phyloP scores from a whole-genome alignment of 768 basidiomycete species.

The Mycena haematopus region DNA sequence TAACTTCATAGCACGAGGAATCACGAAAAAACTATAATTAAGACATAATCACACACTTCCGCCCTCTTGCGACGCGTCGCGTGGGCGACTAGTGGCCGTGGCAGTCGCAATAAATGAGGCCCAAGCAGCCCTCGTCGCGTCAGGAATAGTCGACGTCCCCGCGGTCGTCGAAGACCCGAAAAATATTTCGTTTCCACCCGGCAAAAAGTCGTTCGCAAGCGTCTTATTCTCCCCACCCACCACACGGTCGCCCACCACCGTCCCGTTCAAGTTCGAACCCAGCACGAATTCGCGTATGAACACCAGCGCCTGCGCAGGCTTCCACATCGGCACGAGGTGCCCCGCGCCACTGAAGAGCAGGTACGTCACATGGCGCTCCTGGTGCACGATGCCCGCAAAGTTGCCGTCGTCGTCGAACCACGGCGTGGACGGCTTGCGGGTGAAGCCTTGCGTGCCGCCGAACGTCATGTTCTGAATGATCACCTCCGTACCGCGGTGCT shows the following conservation, averaged over 20 bases:
- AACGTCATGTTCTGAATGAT: conserved; percentile 57
- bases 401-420: conserved; percentile 53
- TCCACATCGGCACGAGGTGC: conserved; percentile 29
- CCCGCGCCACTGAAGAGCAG: conserved; percentile 28
- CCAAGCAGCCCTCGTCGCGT: conserved; percentile 47
- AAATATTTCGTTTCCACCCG: conserved; percentile 49
- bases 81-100: conserved; percentile 21
- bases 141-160: conserved; percentile 46
- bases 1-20: too few species aligned
- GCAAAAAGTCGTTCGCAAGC: conserved; percentile 41
- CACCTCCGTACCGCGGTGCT: conserved; percentile 54
- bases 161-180: conserved; percentile 48
- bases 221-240: conserved; percentile 45
- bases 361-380: conserved; percentile 54
- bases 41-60: conserved; percentile 1
- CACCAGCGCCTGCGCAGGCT: conserved; percentile 44
- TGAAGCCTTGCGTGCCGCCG: conserved; percentile 59
- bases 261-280: conserved; percentile 52
- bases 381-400: conserved; percentile 57
- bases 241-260: conserved; percentile 39
- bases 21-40: conserved; percentile 1
- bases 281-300: conserved; percentile 56
- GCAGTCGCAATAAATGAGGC: conserved; percentile 40
- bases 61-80: background rate
- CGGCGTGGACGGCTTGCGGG: conserved; percentile 51